A percentile compares a stretch with the other conserved stretches of the same genome.
These are phyloP conservation scores for Sarcomyxa edulis DNA, from an alignment of 768 basidiomycete genomes.

Conservation along the genomic window DNA sequence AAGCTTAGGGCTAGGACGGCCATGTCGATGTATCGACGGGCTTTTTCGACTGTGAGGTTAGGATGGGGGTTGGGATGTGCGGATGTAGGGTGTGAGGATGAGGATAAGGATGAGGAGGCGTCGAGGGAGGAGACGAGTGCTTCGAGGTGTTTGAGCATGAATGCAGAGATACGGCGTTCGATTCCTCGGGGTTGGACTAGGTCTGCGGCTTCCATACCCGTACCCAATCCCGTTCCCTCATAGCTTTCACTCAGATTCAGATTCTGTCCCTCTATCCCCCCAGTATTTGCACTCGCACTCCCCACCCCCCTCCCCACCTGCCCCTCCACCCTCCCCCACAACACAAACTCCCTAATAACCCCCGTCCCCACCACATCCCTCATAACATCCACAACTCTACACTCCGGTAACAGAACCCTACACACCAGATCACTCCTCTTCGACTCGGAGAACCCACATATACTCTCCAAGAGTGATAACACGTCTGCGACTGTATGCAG, in stretches of 20 bases:
- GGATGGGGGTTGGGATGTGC: no score
- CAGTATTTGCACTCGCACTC: no score
- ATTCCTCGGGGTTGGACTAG: conserved; percentile 45
- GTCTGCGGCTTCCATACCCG: conserved; percentile 17
- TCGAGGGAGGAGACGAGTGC: conserved; percentile 46
- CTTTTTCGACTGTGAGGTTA: conserved; percentile 61
- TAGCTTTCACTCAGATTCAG: no score
- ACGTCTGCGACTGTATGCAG: conserved; percentile 56
- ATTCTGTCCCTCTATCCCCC: no score
- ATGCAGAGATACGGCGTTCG: conserved; percentile 58
- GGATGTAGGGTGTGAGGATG: conserved; percentile 21
- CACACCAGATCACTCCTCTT: conserved; percentile 40
- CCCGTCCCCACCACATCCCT: conserved; percentile 51
- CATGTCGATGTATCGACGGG: conserved; percentile 66
- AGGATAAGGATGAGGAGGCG: no score
- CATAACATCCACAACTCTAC: conserved; percentile 55
- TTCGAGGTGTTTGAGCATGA: conserved; percentile 61
- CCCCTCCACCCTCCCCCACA: conserved; percentile 64
- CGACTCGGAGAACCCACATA: conserved; percentile 52
- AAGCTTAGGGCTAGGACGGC: conserved; percentile 63
- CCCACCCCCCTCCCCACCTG: no score
- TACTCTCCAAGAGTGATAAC: conserved; percentile 53
- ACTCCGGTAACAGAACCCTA: conserved; percentile 62
- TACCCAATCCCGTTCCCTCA: no score
- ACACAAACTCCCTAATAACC: conserved; percentile 65